Conservation (phyloP, 108 stramenopile species). For the Discostella pseudostelligera region DNA sequence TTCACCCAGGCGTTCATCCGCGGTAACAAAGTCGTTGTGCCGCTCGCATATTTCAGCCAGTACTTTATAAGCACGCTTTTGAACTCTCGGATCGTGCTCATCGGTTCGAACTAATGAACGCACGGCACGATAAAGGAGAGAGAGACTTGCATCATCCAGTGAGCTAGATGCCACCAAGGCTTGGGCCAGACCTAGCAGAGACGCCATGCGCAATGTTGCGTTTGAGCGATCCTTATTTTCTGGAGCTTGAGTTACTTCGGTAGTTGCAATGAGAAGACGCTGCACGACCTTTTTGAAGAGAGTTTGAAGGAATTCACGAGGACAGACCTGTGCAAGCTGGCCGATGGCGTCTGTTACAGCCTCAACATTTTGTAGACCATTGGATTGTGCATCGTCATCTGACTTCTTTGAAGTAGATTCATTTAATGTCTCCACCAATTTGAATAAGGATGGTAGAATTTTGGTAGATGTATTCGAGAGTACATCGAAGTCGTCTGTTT, state of each 20-base stretch:
- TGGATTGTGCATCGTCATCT: conserved; percentile 20
- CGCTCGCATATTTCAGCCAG: conserved; percentile 67
- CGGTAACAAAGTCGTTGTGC: conserved; percentile 51
- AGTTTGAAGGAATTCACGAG: conserved; percentile 53
- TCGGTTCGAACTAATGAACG: conserved; percentile 76
- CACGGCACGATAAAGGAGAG: conserved; percentile 69
- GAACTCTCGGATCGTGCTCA: conserved; percentile 60
- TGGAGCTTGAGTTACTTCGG: conserved; percentile 29
- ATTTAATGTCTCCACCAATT: conserved; percentile 59
- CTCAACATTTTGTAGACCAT: conserved; percentile 42
- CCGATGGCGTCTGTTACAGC: conserved; percentile 68
- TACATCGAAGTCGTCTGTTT: conserved; percentile 41
- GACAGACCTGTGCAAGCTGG: conserved; percentile 56
- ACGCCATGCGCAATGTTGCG: conserved; percentile 53
- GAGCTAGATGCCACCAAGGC: conserved; percentile 67
- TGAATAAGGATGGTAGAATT: conserved; percentile 69
- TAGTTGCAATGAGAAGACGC: conserved; percentile 59
- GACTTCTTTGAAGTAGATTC: conserved; percentile 19
- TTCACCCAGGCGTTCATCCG: conserved; percentile 55
- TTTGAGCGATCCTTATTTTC: conserved; percentile 42
- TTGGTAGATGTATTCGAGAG: conserved; percentile 50
- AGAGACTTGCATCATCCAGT: conserved; percentile 60
- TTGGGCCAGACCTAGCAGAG: conserved; percentile 65
- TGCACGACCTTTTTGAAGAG: conserved; percentile 83
- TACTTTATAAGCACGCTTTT: conserved; percentile 78